Base-by-base conservation (phyloP, 139 green algal genomes). In the Chlamydomonas eustigma region DNA sequence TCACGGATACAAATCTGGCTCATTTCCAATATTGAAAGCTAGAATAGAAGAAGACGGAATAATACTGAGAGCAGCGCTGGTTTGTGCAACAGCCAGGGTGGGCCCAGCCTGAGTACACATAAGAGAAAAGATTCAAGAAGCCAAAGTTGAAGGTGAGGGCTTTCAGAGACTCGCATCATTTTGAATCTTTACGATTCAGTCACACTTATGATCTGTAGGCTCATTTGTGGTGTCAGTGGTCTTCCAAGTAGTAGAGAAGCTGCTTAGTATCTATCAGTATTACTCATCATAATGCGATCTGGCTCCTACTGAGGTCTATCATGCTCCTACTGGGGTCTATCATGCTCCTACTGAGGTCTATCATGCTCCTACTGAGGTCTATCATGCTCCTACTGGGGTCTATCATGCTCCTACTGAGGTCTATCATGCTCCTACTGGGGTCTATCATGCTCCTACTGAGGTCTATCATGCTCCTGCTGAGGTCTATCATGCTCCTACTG, bases 21-120 rank as follows among this genome's bases (percentile, higher is more conserved):
- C 66, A 25, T 74, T 74, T 4, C 66, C 66, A 50, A 74, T 50
- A 12, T 74, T 50, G 35, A 74, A 51, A 22, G 32, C 33, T 32
- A 51, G 35, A 6, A 74, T 50, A 30, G 66, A 39, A 33, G 44
- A 33, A 35, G 66, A 8, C 35, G 66, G 66, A 5, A 74, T 35
- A 25, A 50, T 35, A 6, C 35, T 6, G 8, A 74, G 30, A 5
- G 66, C 66, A 8, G 66, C 66, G 5, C 12, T 4, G 24, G 31
- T 50, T 35, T 74, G 66, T 18, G n/a, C 33, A 33, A 74, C 66
- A 18, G 66, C 66, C 33, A 74, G 28, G 12, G 12, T 50, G 33
- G 35, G 8, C 8, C 31, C 58, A 28, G 12, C 44, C 44, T 58
- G 44, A 28, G 12, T 18, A 58, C 44, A 58, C 12, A 58, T 12